Percentiles rank a stretch among this genome's conserved stretches.
These are phyloP conservation scores for Smittium mucronatum DNA, from an alignment of 371 early-diverging fungal genomes.

Conservation along the genomic window DNA sequence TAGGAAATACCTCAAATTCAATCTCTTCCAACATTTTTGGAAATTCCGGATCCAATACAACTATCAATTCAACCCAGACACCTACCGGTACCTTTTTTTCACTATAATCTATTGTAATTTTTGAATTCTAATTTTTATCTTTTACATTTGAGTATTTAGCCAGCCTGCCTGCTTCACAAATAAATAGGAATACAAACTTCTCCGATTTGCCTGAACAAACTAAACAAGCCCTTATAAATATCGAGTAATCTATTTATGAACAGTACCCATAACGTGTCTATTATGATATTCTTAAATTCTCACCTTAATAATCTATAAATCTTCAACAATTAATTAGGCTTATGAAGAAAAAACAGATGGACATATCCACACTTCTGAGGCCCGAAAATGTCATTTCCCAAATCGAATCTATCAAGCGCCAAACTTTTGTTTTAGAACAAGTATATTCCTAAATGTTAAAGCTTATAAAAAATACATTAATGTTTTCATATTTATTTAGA, in stretches of 20 bases:
- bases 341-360: slow-evolving; percentile 7
- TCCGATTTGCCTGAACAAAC: slow-evolving; percentile 9
- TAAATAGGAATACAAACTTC: slow-evolving; percentile 8
- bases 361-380: neutral
- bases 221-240: slow-evolving; percentile 1
- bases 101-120: too few species aligned
- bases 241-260: slow-evolving; percentile 7
- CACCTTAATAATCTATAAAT: too few species aligned
- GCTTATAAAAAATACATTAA: neutral
- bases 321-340: too few species aligned
- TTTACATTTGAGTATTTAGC: too few species aligned
- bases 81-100: too few species aligned
- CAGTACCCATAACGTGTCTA: neutral
- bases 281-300: neutral
- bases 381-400: neutral
- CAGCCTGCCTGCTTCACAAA: neutral
- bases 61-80: too few species aligned
- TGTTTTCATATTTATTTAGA: neutral
- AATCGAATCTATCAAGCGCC: neutral
- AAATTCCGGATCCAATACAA: too few species aligned
- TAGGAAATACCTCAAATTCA: too few species aligned
- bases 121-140: too few species aligned
- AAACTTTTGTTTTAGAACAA: neutral
- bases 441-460: neutral
- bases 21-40: too few species aligned